phyloP scores from a whole-genome alignment of 1,284 basidiomycete genomes.

The Pulchroboletus neoregius region DNA sequence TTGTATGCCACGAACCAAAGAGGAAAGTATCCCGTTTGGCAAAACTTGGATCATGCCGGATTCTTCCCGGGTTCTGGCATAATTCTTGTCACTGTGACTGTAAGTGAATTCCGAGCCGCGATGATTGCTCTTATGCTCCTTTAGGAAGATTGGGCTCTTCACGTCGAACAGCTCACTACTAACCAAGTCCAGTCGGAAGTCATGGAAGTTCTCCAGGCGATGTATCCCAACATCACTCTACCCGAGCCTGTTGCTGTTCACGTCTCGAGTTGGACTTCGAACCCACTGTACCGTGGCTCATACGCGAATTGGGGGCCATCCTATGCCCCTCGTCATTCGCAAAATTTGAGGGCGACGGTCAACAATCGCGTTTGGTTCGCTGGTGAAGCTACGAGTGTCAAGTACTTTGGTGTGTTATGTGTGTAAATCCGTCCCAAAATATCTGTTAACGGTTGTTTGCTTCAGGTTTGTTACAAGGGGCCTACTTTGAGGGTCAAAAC shows the following conservation, averaged over 20 bases:
- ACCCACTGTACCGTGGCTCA: conserved; percentile 59
- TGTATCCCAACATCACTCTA: conserved; percentile 53
- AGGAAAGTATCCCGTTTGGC: conserved; percentile 68
- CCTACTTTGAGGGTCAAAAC: conserved; percentile 42
- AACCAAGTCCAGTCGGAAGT: conserved; percentile 49
- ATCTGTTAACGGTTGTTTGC: neutral
- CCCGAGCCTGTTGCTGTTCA: conserved; percentile 54
- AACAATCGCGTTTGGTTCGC: conserved; percentile 55
- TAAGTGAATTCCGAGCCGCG: conserved; percentile 28
- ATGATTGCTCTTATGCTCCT: neutral
- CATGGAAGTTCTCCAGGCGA: conserved; percentile 49
- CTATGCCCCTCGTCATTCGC: conserved; percentile 50
- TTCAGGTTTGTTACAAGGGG: conserved; percentile 44
- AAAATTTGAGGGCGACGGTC: conserved; percentile 55
- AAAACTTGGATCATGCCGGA: conserved; percentile 55
- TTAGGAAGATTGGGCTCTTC: conserved; percentile 56
- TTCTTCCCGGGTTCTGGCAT: conserved; percentile 63
- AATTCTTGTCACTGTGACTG: conserved; percentile 63
- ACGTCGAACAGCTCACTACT: conserved; percentile 52
- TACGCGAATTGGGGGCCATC: conserved; percentile 68
- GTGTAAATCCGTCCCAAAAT: neutral
- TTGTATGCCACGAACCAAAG: conserved; percentile 62
- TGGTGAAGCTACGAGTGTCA: conserved; percentile 57
- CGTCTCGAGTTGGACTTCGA: conserved; percentile 53
- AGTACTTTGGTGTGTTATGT: conserved; percentile 49